A percentile compares a stretch with the other conserved stretches of the same genome.
Evolutionary conservation across 2,329 filamentous ascomycete species (phyloP).

Genomic region (Tothia fuscella): DNA sequence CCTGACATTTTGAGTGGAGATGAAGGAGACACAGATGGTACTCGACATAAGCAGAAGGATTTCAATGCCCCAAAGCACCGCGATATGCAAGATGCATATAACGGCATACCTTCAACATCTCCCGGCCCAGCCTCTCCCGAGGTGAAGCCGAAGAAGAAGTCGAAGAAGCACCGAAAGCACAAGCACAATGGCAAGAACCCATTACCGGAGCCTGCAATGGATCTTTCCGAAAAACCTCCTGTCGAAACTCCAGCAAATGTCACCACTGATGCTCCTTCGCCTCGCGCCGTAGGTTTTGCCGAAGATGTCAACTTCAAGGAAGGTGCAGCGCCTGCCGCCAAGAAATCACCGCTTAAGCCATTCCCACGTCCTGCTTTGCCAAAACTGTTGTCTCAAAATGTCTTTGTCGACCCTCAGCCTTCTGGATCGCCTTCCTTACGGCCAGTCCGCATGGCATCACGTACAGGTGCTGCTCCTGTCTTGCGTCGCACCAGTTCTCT

Average conservation of each 20-base stretch:
- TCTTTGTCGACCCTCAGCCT: constrained; percentile 42
- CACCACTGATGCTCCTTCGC: constrained; percentile 4
- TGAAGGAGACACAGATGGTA: constrained; percentile 40
- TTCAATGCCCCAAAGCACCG: constrained; percentile 20
- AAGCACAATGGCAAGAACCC: constrained; percentile 22
- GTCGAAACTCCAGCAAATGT: constrained; percentile 1
- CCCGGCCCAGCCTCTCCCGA: constrained; percentile 17
- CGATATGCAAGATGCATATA: constrained; percentile 33
- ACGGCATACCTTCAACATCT: constrained; percentile 22
- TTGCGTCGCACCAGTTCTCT: constrained; percentile 64
- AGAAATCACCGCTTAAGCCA: constrained; percentile 14
- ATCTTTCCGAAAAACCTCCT: constrained; percentile 1
- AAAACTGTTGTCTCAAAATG: constrained; percentile 57
- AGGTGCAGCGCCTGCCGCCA: constrained; percentile 33
- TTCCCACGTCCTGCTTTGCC: constrained; percentile 44
- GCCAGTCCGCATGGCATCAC: constrained; percentile 23
- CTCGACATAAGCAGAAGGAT: constrained; percentile 6
- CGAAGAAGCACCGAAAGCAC: constrained; percentile 37
- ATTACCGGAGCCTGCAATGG: background rate
- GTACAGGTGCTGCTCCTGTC: constrained; percentile 31
- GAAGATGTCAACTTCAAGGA: constrained; percentile 18
- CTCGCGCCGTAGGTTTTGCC: constrained; percentile 46
- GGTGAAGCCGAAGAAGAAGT: constrained; percentile 29
- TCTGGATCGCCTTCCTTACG: constrained; percentile 20
- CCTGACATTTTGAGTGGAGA: constrained; percentile 36